Evolutionary conservation across 352 stramenopile species (phyloP).

Genomic region (Blastocystis hominis): DNA sequence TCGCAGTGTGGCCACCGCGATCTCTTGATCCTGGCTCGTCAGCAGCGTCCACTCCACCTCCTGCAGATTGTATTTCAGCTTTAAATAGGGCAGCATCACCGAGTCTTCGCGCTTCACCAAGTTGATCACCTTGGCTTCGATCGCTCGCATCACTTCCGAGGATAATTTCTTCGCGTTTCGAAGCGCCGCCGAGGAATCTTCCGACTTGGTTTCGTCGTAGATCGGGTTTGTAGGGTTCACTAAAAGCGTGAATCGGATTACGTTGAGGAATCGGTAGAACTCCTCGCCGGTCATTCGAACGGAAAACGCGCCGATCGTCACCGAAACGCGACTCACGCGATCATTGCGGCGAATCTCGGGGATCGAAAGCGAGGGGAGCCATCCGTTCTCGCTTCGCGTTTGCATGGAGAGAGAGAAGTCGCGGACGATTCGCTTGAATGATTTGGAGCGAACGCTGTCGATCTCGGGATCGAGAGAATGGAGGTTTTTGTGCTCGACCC

Average conservation of each 20-base stretch:
- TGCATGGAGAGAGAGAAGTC: constrained; percentile 46
- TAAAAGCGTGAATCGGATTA: constrained; percentile 30
- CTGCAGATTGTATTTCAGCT: constrained; percentile 39
- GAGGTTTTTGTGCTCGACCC: neutral
- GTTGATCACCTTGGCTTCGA: neutral
- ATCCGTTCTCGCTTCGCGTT: constrained; percentile 51
- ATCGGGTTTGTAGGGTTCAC: constrained; percentile 32
- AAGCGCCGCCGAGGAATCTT: neutral
- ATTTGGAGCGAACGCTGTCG: neutral
- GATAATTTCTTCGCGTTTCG: neutral
- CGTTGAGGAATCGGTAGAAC: constrained; percentile 53
- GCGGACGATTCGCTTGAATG: constrained; percentile 40
- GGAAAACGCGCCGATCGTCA: constrained; percentile 2
- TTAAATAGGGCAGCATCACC: constrained; percentile 17
- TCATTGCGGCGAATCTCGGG: constrained; percentile 1
- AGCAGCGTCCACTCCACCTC: constrained; percentile 53
- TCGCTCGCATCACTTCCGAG: neutral
- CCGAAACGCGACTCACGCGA: constrained; percentile 39
- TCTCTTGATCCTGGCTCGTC: neutral
- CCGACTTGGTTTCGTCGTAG: neutral
- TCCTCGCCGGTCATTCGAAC: constrained; percentile 49
- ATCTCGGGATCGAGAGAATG: neutral
- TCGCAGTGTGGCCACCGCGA: constrained; percentile 35
- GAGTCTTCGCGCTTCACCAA: neutral
- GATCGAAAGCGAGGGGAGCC: neutral